Base-by-base conservation (phyloP, 768 basidiomycete species). In the Panus rudis region DNA sequence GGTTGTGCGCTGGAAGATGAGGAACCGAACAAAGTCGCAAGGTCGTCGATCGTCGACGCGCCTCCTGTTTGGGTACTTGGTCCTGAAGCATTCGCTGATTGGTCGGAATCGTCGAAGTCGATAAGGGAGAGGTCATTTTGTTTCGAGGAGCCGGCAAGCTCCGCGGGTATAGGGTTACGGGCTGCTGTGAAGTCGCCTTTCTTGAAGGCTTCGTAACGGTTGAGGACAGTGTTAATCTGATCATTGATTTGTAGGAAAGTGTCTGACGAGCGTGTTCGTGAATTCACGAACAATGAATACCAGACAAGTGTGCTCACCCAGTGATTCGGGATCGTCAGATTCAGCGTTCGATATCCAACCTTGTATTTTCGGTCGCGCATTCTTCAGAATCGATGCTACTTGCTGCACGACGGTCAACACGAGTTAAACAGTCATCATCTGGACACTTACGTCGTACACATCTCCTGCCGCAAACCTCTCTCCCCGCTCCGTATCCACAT, bases 321-420 rank as follows among this genome's bases (percentile, higher is more conserved):
- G 76, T 24, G 90, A 87, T 51, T 92, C 91, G 3, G 90, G 78
- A 62, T 93, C 91, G 30, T 92, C 84, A 2, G 80, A 72, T 54
- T 92, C 85, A 14, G 91, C 92, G 52, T 97, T 92, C 8, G 86
- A 89, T 45, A 98, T 88, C 94, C 96, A 98, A 56, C 92, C 94
- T 63, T 99, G 96, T 34, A 98, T 76, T 67, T 87, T 97, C 0
- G 96, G 96, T 37, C 92, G 76, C 2, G 93, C 92, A 34, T 75
- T 74, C 22, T 69, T 71, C 12, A 96, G 76, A 28, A 94, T 81
- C 1, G 78, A 66, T 0, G 94, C 86, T 2, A 98, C 92, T 82
- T 99, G 96, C 84, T 90, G 54, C 23, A 26, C 16, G n/a, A 33
- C 13, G 16, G 16, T n/a, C 31, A 19, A 14, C 23, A 12, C 30